Evolutionary conservation across 2,329 filamentous ascomycete genomes (phyloP).

Genomic region (Xylaria sp.): DNA sequence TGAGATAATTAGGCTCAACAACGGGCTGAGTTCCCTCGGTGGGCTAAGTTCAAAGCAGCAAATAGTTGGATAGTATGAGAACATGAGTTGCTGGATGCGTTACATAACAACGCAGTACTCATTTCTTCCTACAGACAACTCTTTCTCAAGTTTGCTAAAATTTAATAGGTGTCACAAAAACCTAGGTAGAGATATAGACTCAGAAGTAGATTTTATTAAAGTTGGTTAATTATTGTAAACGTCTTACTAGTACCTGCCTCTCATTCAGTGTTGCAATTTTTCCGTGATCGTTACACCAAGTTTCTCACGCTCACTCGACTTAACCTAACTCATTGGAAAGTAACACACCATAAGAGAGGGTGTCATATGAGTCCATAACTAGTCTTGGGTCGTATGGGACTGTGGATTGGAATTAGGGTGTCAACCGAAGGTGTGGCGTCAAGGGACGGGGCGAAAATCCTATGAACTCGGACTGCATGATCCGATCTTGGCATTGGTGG

Average conservation of each 20-base stretch:
- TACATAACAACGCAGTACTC: neutral
- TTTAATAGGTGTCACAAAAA: neutral
- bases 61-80: neutral
- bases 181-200: neutral
- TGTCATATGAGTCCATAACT: constrained; percentile 4
- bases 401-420: neutral
- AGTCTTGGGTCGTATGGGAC: neutral
- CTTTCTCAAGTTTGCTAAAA: neutral
- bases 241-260: neutral
- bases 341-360: neutral
- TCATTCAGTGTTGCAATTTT: neutral
- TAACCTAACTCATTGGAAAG: neutral
- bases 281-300: neutral
- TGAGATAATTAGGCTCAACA: neutral
- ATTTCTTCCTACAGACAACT: neutral
- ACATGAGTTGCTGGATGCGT: neutral
- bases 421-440: neutral
- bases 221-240: neutral
- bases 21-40: neutral
- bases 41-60: neutral
- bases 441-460: neutral
- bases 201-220: neutral
- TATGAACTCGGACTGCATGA: constrained; percentile 6
- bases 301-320: neutral
- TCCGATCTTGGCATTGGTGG: neutral